A percentile compares a stretch with the other conserved stretches of the same genome.
These are phyloP conservation scores for Boletus rex-veris DNA, from an alignment of 768 basidiomycete species.

Conservation along the genomic window DNA sequence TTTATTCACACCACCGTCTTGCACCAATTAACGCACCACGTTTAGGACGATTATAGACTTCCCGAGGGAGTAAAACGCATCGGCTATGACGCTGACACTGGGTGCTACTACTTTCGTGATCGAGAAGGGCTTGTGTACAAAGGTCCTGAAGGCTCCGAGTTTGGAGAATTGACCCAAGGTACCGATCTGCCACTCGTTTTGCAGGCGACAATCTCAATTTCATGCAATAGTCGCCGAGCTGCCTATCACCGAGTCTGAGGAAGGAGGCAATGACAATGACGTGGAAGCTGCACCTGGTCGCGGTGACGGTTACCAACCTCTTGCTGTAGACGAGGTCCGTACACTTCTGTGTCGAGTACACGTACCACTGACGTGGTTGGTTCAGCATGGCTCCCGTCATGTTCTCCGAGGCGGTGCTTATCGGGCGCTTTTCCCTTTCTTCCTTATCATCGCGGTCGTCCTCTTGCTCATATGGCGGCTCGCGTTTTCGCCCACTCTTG, in stretches of 20 bases:
- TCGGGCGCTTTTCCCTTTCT: conserved; percentile 66
- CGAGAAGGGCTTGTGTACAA: conserved; percentile 51
- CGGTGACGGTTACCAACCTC: conserved; percentile 54
- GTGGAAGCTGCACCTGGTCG: conserved; percentile 55
- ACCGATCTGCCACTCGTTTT: conserved; percentile 1
- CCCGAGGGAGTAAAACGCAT: conserved; percentile 57
- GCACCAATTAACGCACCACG: neutral
- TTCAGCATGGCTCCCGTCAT: conserved; percentile 32
- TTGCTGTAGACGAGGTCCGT: conserved; percentile 49
- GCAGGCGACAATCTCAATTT: neutral
- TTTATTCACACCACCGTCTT: neutral
- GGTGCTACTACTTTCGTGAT: conserved; percentile 63
- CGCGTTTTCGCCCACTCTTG: conserved; percentile 36
- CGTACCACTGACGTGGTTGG: conserved; percentile 13
- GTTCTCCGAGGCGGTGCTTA: conserved; percentile 44
- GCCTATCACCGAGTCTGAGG: conserved; percentile 23
- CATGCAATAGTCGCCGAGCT: conserved; percentile 28
- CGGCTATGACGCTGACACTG: conserved; percentile 73
- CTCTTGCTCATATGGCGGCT: conserved; percentile 65
- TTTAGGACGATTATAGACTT: conserved; percentile 50
- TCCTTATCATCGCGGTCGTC: conserved; percentile 61
- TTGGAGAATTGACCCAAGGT: conserved; percentile 49
- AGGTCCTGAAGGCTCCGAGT: conserved; percentile 59
- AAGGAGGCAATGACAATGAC: conserved; percentile 38
- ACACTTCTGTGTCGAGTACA: neutral